These are phyloP conservation scores for Erigeron canadensis DNA, from an alignment of 129 eudicot species.

Conservation along the genomic window DNA sequence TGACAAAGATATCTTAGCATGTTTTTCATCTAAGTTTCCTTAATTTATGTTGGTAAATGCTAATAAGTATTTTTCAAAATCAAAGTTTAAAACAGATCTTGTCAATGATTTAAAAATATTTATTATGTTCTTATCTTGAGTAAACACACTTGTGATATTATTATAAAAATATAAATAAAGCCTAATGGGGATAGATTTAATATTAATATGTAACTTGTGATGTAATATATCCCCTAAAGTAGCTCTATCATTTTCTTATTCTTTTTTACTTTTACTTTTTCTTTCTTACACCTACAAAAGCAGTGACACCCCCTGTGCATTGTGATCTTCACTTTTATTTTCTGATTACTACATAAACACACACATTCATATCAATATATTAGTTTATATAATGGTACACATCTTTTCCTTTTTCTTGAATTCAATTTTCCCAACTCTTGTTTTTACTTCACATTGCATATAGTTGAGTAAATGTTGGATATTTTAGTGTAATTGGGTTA, in stretches of 20 bases:
- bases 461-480: background rate
- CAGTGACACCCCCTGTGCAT: background rate
- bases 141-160: background rate
- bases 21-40: no score
- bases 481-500: no score
- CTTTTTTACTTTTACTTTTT: background rate
- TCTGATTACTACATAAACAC: background rate
- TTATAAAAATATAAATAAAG: constrained; percentile 12
- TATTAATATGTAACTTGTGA: background rate
- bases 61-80: no score
- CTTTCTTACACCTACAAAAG: background rate
- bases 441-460: constrained; percentile 6
- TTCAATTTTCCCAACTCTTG: background rate
- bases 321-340: background rate
- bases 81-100: no score
- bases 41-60: no score
- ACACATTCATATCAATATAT: background rate
- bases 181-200: background rate
- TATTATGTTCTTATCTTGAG: background rate
- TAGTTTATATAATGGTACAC: background rate
- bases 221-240: background rate
- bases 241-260: background rate
- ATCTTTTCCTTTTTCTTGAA: background rate
- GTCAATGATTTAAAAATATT: background rate
- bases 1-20: no score